Base-by-base conservation (phyloP, 169 alveolate genomes). In the Eimeria maxima region DNA sequence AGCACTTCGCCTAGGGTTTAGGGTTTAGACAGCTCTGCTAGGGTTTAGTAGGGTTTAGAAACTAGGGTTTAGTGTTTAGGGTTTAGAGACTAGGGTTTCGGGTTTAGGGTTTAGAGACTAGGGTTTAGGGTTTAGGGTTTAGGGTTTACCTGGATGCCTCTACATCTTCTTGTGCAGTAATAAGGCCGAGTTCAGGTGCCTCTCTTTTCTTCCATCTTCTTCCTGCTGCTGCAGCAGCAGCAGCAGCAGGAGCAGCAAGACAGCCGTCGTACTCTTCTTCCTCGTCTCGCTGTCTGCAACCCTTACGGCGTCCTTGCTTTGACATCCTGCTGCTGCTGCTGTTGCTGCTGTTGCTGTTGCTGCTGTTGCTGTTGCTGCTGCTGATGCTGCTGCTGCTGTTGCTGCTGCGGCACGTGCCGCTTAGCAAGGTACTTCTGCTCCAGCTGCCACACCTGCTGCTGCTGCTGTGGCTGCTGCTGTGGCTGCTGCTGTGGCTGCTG, bases 81-180 rank as follows among this genome's bases (percentile, higher is more conserved):
- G 11, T 50, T 5, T 11, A 53, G 60, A 14, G 1, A 14, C 16
- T 53, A 14, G 60, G 10, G 60, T 50, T 7, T 5, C 18, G 57
- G 57, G 11, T 16, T 73, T 38, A 42, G 84, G 84, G 84, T 29
- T 42, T 29, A 73, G 84, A 47, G 55, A n/a, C 11, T 38, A 73
- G 84, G 84, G 74, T 65, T 65, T 65, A 65, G 74, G 74, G 74
- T 65, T 65, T 65, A n/a, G n/a, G 74, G 74, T 57, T 57, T 57
- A 57, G 69, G 69, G 69, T 57, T 69, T 27, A 29, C 84, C 84
- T 73, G 16, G 84, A 73, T 16, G 84, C 84, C 55, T 73, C 84
- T 42, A 73, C 84, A 8, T 73, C 84, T 38, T 73, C 84, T 42
- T 73, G 84, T 20, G 29, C 84, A 3, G 29, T 42, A 1, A 73